These are phyloP conservation scores for Gossypium anomalum DNA, from an alignment of 345 rosid genomes.

Conservation along the genomic window DNA sequence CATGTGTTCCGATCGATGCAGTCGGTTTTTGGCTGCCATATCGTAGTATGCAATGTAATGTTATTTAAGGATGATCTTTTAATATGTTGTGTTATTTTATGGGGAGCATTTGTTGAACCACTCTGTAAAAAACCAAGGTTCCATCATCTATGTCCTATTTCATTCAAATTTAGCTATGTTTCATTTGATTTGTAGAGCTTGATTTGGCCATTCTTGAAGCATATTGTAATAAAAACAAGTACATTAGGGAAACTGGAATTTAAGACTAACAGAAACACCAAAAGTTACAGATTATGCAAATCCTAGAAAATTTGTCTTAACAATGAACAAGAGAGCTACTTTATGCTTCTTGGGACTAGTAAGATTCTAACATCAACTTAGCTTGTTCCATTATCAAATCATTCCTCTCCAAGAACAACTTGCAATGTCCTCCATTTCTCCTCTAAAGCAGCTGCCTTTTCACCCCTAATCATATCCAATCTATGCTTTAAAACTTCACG, in stretches of 20 bases:
- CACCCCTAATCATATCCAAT: constrained; percentile 10
- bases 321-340: not conserved
- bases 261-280: no score
- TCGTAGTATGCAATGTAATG: not conserved
- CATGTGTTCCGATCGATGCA: not conserved
- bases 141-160: not conserved
- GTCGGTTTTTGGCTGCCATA: not conserved
- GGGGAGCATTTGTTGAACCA: not conserved
- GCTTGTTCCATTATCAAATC: constrained; percentile 17
- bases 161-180: not conserved
- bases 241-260: no score
- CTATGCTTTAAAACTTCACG: not conserved
- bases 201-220: no score
- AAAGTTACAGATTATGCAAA: no score
- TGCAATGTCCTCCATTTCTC: constrained; percentile 26
- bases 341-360: not conserved
- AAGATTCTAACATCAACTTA: constrained; percentile 18
- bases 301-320: not conserved
- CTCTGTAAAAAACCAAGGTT: not conserved
- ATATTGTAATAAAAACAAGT: no score
- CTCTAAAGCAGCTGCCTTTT: constrained; percentile 20
- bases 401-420: constrained; percentile 17
- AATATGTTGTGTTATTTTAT: not conserved
- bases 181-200: not conserved
- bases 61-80: constrained; percentile 8